These are phyloP conservation scores for Biscutella auriculata DNA, from an alignment of 441 rosid genomes.

Conservation along the genomic window DNA sequence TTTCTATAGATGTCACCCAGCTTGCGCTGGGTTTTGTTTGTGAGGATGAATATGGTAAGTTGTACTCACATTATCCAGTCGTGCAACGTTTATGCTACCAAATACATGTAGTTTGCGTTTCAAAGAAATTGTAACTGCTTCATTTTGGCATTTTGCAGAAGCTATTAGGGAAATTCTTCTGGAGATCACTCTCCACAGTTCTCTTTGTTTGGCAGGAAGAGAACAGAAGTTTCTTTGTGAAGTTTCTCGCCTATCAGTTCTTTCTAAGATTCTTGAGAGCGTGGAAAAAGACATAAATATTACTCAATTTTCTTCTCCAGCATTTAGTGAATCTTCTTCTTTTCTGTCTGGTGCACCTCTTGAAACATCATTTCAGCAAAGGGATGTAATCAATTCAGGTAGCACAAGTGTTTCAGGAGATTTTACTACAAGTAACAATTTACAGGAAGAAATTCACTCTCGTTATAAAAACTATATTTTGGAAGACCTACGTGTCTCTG, in stretches of 20 bases:
- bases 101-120: constrained; percentile 13
- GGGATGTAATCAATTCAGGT: constrained; percentile 28
- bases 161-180: constrained; percentile 46
- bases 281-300: constrained; percentile 36
- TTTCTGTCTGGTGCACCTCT: constrained; percentile 28
- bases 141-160: constrained; percentile 38
- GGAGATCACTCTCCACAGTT: constrained; percentile 45
- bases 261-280: constrained; percentile 48
- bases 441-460: constrained; percentile 22
- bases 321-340: constrained; percentile 33
- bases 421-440: constrained; percentile 14
- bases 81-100: constrained; percentile 11
- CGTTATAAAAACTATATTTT: constrained; percentile 47
- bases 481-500: constrained; percentile 41
- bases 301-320: constrained; percentile 44
- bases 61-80: constrained; percentile 18
- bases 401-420: constrained; percentile 31
- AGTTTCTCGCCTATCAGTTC: constrained; percentile 50
- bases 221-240: constrained; percentile 45
- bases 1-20: constrained; percentile 37
- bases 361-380: constrained; percentile 22
- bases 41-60: constrained; percentile 55
- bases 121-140: not conserved
- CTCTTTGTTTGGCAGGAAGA: constrained; percentile 34
- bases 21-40: constrained; percentile 48